These are phyloP conservation scores for Tolypocladium inflatum DNA, from an alignment of 2,329 filamentous ascomycete genomes.

Conservation along the genomic window DNA sequence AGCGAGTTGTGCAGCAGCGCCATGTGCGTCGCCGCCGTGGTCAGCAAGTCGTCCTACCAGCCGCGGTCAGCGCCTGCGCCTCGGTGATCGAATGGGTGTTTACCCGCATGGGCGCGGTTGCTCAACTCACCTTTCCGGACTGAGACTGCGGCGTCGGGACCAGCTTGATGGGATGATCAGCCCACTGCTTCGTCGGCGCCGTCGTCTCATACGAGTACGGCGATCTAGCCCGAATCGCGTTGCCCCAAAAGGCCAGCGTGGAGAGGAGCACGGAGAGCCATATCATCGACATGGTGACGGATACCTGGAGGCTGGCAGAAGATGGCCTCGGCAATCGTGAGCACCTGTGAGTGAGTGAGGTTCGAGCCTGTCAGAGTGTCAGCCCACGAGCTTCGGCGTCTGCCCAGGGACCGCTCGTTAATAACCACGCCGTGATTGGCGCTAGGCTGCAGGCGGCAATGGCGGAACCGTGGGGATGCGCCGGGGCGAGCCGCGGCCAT, in stretches of 20 bases:
- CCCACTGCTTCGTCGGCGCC: slow-evolving; percentile 32
- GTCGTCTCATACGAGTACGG: slow-evolving; percentile 21
- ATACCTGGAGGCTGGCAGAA: not conserved
- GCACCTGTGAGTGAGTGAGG: not conserved
- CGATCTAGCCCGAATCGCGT: slow-evolving; percentile 22
- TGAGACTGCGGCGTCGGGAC: slow-evolving; percentile 43
- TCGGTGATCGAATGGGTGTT: not conserved
- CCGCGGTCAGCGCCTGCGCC: not conserved
- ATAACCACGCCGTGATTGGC: not conserved
- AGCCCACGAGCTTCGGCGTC: not conserved
- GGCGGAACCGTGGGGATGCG: not conserved
- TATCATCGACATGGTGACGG: slow-evolving; percentile 10
- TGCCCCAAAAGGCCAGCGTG: slow-evolving; percentile 18
- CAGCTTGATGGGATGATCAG: slow-evolving; percentile 44
- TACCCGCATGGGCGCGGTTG: not conserved
- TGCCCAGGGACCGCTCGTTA: not conserved
- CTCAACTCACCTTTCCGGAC: slow-evolving; percentile 34
- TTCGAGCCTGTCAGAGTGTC: not conserved
- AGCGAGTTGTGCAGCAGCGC: slow-evolving; percentile 52
- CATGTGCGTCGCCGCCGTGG: slow-evolving; percentile 51
- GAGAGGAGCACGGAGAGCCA: slow-evolving; percentile 15
- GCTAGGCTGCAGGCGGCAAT: not conserved
- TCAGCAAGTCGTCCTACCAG: slow-evolving; percentile 47
- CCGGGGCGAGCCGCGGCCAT: not conserved
- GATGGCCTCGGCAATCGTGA: not conserved